Base-by-base conservation (phyloP, 2,329 filamentous ascomycete species). In the Colletotrichum chlorophyti region DNA sequence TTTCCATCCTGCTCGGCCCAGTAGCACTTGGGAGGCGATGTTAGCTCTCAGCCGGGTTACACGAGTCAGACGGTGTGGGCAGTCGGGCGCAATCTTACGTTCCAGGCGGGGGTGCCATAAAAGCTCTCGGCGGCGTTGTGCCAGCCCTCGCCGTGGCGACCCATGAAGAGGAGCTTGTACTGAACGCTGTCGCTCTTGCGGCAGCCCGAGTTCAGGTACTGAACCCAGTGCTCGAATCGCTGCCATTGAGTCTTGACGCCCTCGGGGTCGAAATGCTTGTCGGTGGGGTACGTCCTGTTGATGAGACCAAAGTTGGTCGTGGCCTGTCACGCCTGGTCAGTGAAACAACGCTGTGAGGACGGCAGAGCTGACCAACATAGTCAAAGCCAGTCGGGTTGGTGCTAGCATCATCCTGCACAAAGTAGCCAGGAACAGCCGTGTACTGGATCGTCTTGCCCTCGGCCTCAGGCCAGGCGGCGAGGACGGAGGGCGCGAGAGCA, bases 81-180 rank as follows among this genome's bases (percentile, higher is more conserved):
- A 5, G 6, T 21, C 9, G 19, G 12, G 19, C 1, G 11, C 21
- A 14, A 74, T 27, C 82, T 65, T 70, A 83, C 84, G 68, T 91
- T 87, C 88, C 88, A 91, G 3, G 83, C 84, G 2, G 84, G 81
- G 0, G 87, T 90, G 42, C 87, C 87, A 64, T 89, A 91, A 69
- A 79, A 88, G 24, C 77, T 76, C 71, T 90, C 85, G 12, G 87
- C 88, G 6, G 79, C 79, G 63, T 86, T 87, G 63, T 86, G 83
- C 64, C 76, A 84, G 11, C 89, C 89, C 71, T 91, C 82, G 19
- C 89, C 89, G 67, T 91, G 89, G 34, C 89, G 84, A 3, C 84
- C 88, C 70, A 90, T 78, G 70, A 87, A 87, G 26, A 91, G 68
- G 9, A 92, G 77, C 66, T 89, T 88, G 75, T 90, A 91, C 26